Evolutionary conservation across 163 green algal genomes (phyloP), one percentile per base, ranked within the genome.

Genomic region (Scenedesmus sp.): DNA sequence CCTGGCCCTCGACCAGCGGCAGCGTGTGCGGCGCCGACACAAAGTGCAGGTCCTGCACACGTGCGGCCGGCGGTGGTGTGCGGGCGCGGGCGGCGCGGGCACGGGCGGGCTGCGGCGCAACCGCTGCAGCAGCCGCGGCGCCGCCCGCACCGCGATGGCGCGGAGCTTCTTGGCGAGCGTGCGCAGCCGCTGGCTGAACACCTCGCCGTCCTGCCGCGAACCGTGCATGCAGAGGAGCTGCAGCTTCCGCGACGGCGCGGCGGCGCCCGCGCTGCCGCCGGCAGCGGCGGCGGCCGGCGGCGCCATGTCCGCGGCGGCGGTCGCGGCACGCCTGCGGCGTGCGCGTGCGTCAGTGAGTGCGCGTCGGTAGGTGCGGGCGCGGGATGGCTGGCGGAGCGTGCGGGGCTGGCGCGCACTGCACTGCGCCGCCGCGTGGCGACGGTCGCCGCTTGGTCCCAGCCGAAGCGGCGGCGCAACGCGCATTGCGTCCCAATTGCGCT

Each of bases 191-290:
- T 87, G 81, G 15, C 45, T 74, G 28, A 91, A 89, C 9, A 91
- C 60, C n/a, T 89, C 84, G 1, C 65, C 81, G 42, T 87, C 78
- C 72, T 91, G 86, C 0, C 75, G 65, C 50, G 71, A 84, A 42
- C 86, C 86, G 50, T 91, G 86, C 47, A 91, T 33, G 60, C 81
- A 87, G 1, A 91, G 71, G 22, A 89, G 63, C 2, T 78, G 67
- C 20, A 85, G 62, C 36, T 74, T 74, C n/a, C 47, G 60, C 31
- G 44, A 47, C 31, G 39, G 28, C 31, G 14, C 31, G 15, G 11
- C 18, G 2, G 48, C 39, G 18, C 45, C 56, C 36, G 33, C 56
- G 36, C 24, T 48, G n/a, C 29, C 36, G 14, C 18, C 28, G 29
- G 42, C 62, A 53, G 31, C 63, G 47, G 33, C 63, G 47, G 63